phyloP scores from a whole-genome alignment of 2,329 filamentous ascomycete species.

The Fusarium sacchari region DNA sequence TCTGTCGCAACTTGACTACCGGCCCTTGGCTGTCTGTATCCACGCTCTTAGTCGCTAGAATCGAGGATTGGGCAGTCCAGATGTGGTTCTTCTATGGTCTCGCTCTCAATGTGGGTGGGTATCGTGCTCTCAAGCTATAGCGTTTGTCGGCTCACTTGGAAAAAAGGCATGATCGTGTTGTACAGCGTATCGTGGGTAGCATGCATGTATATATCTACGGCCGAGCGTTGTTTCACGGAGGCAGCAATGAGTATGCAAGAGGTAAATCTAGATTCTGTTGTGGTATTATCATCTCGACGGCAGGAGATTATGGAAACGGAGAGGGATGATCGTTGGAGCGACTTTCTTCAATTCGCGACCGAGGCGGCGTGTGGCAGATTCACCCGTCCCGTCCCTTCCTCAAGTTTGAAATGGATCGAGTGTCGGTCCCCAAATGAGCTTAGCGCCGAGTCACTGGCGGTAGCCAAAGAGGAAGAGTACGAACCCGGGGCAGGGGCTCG shows the following conservation, averaged over 20 bases:
- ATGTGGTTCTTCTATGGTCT: conserved; percentile 1
- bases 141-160: conserved; percentile 3
- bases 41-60: background rate
- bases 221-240: conserved; percentile 19
- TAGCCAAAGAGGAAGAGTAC: conserved; percentile 35
- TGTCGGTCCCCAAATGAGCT: conserved; percentile 50
- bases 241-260: conserved; percentile 10
- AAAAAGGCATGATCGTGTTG: conserved; percentile 27
- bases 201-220: background rate
- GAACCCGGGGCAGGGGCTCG: background rate
- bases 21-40: conserved; percentile 13
- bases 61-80: background rate
- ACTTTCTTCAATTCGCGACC: conserved; percentile 40
- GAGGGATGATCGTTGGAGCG: conserved; percentile 26
- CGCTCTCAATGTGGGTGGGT: background rate
- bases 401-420: conserved; percentile 24
- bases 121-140: conserved; percentile 5
- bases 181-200: background rate
- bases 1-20: conserved; percentile 1
- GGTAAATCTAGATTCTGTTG: conserved; percentile 10
- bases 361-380: conserved; percentile 30
- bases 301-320: conserved; percentile 13
- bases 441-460: conserved; percentile 41
- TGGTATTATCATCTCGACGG: conserved; percentile 35
- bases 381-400: background rate